phyloP scores from a whole-genome alignment of 2,329 filamentous ascomycete genomes.

The Macrophomina tecta region DNA sequence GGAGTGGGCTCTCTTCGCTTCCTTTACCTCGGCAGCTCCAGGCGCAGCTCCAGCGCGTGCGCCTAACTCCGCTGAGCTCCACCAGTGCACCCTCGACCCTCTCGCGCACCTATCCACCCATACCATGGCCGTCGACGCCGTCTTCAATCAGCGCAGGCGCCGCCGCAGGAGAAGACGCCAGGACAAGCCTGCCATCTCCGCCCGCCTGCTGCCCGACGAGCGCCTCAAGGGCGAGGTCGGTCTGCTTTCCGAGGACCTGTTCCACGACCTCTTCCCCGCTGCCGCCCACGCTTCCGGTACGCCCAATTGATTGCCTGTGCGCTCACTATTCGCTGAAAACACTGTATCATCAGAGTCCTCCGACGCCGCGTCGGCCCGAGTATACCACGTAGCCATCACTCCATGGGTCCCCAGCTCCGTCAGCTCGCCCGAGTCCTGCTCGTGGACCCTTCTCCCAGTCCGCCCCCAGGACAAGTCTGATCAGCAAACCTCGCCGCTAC shows the following conservation, averaged over 20 bases:
- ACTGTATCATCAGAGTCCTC: background rate
- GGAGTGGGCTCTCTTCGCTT: background rate
- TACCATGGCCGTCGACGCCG: constrained; percentile 25
- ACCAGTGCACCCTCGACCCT: background rate
- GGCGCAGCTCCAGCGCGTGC: background rate
- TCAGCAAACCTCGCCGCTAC: constrained; percentile 46
- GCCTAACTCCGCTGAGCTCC: constrained; percentile 16
- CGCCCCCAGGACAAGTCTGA: constrained; percentile 48
- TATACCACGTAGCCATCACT: constrained; percentile 72
- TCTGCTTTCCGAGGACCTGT: constrained; percentile 84
- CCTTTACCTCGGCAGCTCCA: constrained; percentile 26
- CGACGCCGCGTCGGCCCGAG: background rate
- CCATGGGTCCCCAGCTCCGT: constrained; percentile 69
- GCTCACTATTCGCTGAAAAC: background rate
- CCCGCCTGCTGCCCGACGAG: constrained; percentile 82
- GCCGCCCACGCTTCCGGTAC: constrained; percentile 34
- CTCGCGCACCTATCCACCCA: background rate
- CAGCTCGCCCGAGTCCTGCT: constrained; percentile 62
- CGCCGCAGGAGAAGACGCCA: constrained; percentile 57
- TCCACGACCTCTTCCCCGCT: constrained; percentile 76
- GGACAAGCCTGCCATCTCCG: constrained; percentile 77
- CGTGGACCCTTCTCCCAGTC: constrained; percentile 87
- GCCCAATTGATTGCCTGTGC: constrained; percentile 5
- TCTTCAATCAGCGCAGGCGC: constrained; percentile 25
- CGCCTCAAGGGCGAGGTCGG: constrained; percentile 85